Conservation (phyloP, 148 eudicot species). For the Chenopodium album region DNA sequence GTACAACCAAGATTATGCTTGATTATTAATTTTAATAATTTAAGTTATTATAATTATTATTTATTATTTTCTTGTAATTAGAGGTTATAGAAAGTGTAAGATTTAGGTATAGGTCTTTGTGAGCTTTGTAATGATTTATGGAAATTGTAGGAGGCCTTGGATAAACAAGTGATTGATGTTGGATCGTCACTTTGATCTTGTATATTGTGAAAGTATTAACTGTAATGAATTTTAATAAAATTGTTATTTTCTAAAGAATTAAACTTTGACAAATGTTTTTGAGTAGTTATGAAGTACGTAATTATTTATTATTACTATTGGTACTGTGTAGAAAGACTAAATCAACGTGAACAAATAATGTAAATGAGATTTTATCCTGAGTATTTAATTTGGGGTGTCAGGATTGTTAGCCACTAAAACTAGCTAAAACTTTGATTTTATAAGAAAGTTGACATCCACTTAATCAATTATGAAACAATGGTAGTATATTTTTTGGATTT, state of each 20-base stretch:
- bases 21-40: not conserved
- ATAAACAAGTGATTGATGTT: conserved; percentile 13
- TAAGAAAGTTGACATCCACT: no score
- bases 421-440: no score
- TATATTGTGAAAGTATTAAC: conserved; percentile 11
- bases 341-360: no score
- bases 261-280: not conserved
- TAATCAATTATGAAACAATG: no score
- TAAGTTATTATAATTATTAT: conserved; percentile 4
- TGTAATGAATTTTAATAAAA: not conserved
- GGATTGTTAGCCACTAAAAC: no score
- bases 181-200: conserved; percentile 12
- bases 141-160: not conserved
- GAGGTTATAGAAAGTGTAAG: not conserved
- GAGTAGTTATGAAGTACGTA: not conserved
- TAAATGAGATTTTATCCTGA: no score
- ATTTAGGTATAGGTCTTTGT: conserved; percentile 15
- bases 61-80: conserved; percentile 18
- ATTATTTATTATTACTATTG: no score
- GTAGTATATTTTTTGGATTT: no score
- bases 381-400: no score
- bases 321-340: no score
- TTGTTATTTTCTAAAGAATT: not conserved
- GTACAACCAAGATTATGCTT: conserved; percentile 31
- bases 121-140: conserved; percentile 3